These are phyloP conservation scores for Hypoxylon intermedium DNA, from an alignment of 495 filamentous ascomycete species.

Conservation along the genomic window DNA sequence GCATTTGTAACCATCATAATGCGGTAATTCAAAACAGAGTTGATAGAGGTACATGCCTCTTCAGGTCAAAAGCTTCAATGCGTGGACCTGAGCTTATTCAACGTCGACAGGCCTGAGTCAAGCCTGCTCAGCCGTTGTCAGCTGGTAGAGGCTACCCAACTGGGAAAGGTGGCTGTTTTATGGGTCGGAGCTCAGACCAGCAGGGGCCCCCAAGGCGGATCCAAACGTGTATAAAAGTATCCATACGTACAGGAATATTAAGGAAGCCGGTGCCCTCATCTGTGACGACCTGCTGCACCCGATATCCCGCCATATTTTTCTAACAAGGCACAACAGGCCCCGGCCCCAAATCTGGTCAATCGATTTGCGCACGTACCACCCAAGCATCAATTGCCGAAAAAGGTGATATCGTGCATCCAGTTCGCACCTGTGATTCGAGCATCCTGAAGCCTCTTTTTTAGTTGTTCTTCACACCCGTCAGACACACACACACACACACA, in stretches of 20 bases:
- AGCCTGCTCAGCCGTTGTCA: constrained; percentile 18
- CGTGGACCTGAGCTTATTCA: constrained; percentile 36
- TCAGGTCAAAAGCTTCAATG: constrained; percentile 22
- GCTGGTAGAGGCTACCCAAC: constrained; percentile 20
- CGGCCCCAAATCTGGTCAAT: constrained; percentile 18
- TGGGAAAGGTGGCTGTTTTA: constrained; percentile 25
- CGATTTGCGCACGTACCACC: constrained; percentile 26
- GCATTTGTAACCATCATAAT: constrained; percentile 28
- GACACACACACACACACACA: too few relatives aligned
- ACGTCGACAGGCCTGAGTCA: constrained; percentile 28
- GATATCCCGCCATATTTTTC: constrained; percentile 37
- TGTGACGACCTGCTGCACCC: constrained; percentile 37
- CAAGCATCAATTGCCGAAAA: neutral
- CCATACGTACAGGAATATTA: constrained; percentile 41
- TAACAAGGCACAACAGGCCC: constrained; percentile 32
- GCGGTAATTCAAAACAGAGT: constrained; percentile 20
- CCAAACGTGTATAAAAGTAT: constrained; percentile 43
- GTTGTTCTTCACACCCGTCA: too few relatives aligned
- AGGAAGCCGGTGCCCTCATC: constrained; percentile 42
- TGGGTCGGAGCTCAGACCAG: constrained; percentile 35
- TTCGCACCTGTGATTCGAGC: constrained; percentile 9
- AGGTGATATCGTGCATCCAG: constrained; percentile 8
- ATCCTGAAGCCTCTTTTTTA: constrained; percentile 18
- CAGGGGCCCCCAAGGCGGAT: constrained; percentile 31
- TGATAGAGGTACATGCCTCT: constrained; percentile 14